Percentiles rank a stretch among this genome's conserved stretches.
These are phyloP conservation scores for Fusarium ambrosium DNA, from an alignment of 2,329 filamentous ascomycete genomes.

Conservation along the genomic window DNA sequence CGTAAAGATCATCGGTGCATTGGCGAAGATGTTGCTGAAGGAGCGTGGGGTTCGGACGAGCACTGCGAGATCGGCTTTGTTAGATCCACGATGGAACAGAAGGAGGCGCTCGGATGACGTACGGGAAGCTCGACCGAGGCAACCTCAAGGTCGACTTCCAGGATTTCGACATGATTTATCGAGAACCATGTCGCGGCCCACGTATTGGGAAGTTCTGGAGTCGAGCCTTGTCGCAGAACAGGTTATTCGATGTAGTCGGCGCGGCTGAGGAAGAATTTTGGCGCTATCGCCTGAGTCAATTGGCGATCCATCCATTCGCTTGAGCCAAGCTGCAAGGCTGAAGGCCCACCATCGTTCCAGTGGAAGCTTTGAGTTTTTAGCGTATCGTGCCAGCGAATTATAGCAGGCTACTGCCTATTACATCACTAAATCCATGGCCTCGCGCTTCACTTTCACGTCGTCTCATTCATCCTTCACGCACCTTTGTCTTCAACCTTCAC, in stretches of 20 bases:
- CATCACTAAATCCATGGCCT: constrained; percentile 35
- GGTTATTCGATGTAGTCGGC: constrained; percentile 10
- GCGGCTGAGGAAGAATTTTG: constrained; percentile 45
- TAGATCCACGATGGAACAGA: constrained; percentile 25
- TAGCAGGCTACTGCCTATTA: constrained; percentile 36
- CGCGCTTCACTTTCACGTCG: background rate
- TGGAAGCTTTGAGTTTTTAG: constrained; percentile 27
- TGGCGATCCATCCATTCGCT: constrained; percentile 23
- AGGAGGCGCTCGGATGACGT: constrained; percentile 46
- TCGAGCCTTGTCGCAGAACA: constrained; percentile 11
- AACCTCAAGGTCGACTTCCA: constrained; percentile 83
- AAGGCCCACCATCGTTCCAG: constrained; percentile 21
- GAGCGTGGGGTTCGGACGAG: constrained; percentile 64
- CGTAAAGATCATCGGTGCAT: constrained; percentile 90
- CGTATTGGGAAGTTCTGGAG: constrained; percentile 4
- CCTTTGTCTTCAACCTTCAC: background rate
- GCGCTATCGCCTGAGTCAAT: constrained; percentile 24
- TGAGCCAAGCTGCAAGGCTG: constrained; percentile 46
- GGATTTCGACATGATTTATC: constrained; percentile 64
- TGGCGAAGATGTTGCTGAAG: constrained; percentile 74
- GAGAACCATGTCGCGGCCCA: constrained; percentile 46
- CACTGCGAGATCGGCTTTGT: constrained; percentile 53
- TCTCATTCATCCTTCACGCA: constrained; percentile 14
- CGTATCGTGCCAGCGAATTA: constrained; percentile 28
- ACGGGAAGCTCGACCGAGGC: constrained; percentile 82